Conservation (phyloP, 176 grass and related monocot species). For the Dendrocalamus sinicus region DNA sequence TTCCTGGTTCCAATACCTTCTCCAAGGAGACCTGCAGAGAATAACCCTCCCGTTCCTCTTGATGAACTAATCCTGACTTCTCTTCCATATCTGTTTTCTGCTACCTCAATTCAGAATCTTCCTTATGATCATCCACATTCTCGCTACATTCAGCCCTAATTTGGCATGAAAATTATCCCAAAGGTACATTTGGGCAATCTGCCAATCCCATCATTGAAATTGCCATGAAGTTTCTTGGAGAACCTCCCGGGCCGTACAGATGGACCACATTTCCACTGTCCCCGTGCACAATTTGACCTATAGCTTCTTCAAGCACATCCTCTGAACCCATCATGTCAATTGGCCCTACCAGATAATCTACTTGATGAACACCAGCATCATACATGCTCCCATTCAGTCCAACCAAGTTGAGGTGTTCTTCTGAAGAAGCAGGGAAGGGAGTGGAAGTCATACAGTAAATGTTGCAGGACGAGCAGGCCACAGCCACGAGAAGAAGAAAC, state of each 20-base stretch:
- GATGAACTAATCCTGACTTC: not conserved
- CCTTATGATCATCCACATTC: not conserved
- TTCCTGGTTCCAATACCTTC: constrained; percentile 1
- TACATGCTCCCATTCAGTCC: constrained; percentile 3
- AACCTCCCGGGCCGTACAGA: not conserved
- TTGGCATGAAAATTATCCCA: constrained; percentile 42
- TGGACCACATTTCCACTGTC: not conserved
- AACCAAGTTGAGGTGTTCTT: not conserved
- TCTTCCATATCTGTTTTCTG: constrained; percentile 8
- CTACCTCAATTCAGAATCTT: not conserved
- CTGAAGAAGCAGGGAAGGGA: not conserved
- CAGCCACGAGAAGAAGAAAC: constrained; percentile 10
- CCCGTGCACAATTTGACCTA: not conserved
- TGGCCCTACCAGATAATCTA: not conserved
- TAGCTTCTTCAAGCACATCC: constrained; percentile 16
- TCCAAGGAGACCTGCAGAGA: constrained; percentile 6
- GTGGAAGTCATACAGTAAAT: constrained; percentile 12
- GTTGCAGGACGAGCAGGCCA: constrained; percentile 39
- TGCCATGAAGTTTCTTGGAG: constrained; percentile 27
- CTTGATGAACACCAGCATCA: not conserved
- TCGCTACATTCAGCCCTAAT: not conserved
- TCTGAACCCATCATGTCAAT: constrained; percentile 40
- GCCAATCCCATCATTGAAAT: constrained; percentile 26
- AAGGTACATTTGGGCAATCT: constrained; percentile 34
- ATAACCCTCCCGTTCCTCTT: constrained; percentile 13